Base-by-base conservation (phyloP, 2,329 filamentous ascomycete genomes). In the Phaeophleospora eucalypticola region DNA sequence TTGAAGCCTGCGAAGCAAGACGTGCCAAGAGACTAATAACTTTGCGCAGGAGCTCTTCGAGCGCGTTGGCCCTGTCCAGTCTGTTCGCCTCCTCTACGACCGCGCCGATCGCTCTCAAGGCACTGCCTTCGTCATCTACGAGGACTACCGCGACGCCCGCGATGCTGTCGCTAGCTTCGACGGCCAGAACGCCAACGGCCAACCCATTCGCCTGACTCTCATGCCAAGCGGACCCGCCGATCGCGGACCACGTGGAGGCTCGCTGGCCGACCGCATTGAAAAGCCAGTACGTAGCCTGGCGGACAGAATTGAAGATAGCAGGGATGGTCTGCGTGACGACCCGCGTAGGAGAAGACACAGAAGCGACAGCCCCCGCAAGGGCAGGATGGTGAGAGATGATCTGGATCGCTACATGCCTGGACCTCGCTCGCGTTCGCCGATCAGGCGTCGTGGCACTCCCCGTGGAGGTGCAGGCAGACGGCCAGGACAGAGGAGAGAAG, bases 51-150 rank as follows among this genome's bases (percentile, higher is more conserved):
- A 86, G 54, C 79, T 95, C 2, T 95, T 95, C 66, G 74, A 72
- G 51, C 79, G 82, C 60, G 91, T 95, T 55, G 90, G 88, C 18
- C 81, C 81, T 2, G 76, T 95, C 36, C 56, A 72, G 18, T 81
- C 80, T 53, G 75, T 93, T 27, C 79, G 84, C 46, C 76, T 96
- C 32, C 73, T 82, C 49, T 96, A 94, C 64, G 90, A 96, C 68
- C 85, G 89, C 58, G 86, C 88, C 49, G 90, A 90, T 46, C 87
- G 90, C 61, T 95, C 89, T 2, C 84, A 90, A 61, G 90, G 90
- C 46, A 78, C 84, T 32, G 90, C 89, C 4, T 93, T 82, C 61
- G 86, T 96, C 40, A 90, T 85, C 7, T 95, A 94, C 69, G 79
- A 83, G 57, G 75, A 73, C 45, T 71, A 79, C 41, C 76, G 80